Conservation (phyloP, 768 basidiomycete genomes). For the Mycena haematopus region DNA sequence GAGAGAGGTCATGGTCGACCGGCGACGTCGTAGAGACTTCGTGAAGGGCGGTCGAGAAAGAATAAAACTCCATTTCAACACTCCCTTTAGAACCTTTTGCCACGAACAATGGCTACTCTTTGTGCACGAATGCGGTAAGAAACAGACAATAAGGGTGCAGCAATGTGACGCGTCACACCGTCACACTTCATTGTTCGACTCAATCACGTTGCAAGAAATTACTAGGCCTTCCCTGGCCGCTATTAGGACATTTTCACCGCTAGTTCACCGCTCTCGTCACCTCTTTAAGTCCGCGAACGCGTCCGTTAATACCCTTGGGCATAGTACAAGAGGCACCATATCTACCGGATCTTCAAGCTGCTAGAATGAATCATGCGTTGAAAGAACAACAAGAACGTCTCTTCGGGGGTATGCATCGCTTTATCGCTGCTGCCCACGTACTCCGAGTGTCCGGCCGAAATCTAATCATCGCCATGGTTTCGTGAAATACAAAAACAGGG, state of each 20-base stretch:
- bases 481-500: neutral
- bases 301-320: neutral
- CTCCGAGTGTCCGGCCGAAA: constrained; percentile 13
- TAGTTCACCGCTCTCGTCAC: too few relatives aligned
- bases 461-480: constrained; percentile 7
- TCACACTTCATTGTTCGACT: constrained; percentile 3
- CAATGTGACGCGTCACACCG: neutral
- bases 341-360: neutral
- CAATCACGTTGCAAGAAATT: neutral
- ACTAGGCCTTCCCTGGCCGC: too few relatives aligned
- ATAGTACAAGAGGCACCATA: neutral
- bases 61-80: constrained; percentile 7
- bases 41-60: constrained; percentile 27
- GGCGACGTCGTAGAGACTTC: constrained; percentile 40
- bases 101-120: constrained; percentile 7
- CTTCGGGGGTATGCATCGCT: neutral
- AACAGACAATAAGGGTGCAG: neutral
- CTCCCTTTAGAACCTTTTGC: constrained; percentile 6
- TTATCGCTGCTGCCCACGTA: constrained; percentile 17
- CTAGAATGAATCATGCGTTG: constrained; percentile 7
- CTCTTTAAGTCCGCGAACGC: neutral
- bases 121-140: neutral
- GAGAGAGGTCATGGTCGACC: constrained; percentile 38
- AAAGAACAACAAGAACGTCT: constrained; percentile 18
- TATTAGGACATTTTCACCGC: too few relatives aligned